Base-by-base conservation (phyloP, 306 rosid species). In the peach (Prunus persica) region DNA sequence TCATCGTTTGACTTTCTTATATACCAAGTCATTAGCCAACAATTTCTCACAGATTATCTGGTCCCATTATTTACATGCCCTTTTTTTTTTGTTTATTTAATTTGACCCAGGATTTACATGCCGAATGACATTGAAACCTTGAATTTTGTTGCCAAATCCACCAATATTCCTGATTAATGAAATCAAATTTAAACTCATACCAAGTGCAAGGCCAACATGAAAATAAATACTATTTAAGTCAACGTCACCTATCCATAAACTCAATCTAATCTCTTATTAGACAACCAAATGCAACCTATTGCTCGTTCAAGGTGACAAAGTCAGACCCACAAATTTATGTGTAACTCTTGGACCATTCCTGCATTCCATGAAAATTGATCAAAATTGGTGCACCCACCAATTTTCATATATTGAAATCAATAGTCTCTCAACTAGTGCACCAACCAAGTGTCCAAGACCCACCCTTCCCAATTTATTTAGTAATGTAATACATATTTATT, bases 371-470 rank as follows among this genome's bases (percentile, higher is more conserved):
- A 9, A 19, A 8, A 20, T 28, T 49, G 16, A 49, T 15, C 22
- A 50, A 56, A 55, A 55, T 28, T 51, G 12, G 8, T 6, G 41
- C 41, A 34, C 41, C 41, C 41, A 32, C 60, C 28, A 60, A 43
- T 43, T 9, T 6, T 14, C 30, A 75, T 20, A 20, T 20, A 30
- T 34, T 43, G 54, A 75, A 64, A 32, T 60, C 10, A 60, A 51
- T 50, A 34, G 18, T 75, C 38, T 52, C 50, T 65, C 18, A 75
- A 32, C 79, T 64, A 30, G 11, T 50, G 22, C 52, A 65, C 11
- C 65, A 47, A 65, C 52, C 64, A 65, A 46, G 6, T 50, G n/a
- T 32, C 70, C 72, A 75, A 63, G 12, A 58, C 22, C 6, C 64
- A 58, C 16, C 18, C 65, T 11, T 6, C 50, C 50, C 50, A 46